Conservation (phyloP, 2,329 filamentous ascomycete genomes). For the Neofusicoccum laricinum region DNA sequence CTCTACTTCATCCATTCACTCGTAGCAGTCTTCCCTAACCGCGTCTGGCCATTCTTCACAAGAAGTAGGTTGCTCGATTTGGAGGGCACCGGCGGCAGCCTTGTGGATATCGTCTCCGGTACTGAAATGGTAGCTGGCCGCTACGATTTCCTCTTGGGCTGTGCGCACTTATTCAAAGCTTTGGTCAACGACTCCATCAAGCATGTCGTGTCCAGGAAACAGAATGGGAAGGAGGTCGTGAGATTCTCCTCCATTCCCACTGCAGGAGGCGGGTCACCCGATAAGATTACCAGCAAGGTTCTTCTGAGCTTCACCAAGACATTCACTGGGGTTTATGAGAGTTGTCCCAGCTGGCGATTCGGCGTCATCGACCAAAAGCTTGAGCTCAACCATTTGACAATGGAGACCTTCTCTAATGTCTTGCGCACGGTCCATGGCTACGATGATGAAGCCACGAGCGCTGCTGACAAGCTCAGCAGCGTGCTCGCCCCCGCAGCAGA, state of each 20-base stretch:
- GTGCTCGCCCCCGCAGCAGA: conserved; percentile 70
- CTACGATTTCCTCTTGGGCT: conserved; percentile 73
- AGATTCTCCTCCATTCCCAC: conserved; percentile 45
- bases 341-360: conserved; percentile 83
- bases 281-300: conserved; percentile 71
- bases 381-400: conserved; percentile 65
- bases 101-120: conserved; percentile 76
- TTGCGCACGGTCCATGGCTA: conserved; percentile 72
- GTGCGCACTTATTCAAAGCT: conserved; percentile 69
- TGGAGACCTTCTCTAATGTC: conserved; percentile 68
- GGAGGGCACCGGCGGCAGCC: conserved; percentile 70
- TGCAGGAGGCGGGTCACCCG: conserved; percentile 69
- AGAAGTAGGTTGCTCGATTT: conserved; percentile 76
- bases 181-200: conserved; percentile 73
- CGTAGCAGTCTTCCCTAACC: conserved; percentile 68
- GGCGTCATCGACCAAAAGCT: conserved; percentile 64
- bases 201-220: conserved; percentile 66
- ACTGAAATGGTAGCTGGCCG: conserved; percentile 74
- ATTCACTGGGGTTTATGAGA: conserved; percentile 81
- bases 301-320: conserved; percentile 71
- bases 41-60: conserved; percentile 86
- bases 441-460: conserved; percentile 55
- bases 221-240: conserved; percentile 50
- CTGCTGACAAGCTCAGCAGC: conserved; percentile 52
- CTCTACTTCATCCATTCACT: conserved; percentile 76